phyloP scores from a whole-genome alignment of 2,329 filamentous ascomycete species.

The Herpotrichia juniperi region DNA sequence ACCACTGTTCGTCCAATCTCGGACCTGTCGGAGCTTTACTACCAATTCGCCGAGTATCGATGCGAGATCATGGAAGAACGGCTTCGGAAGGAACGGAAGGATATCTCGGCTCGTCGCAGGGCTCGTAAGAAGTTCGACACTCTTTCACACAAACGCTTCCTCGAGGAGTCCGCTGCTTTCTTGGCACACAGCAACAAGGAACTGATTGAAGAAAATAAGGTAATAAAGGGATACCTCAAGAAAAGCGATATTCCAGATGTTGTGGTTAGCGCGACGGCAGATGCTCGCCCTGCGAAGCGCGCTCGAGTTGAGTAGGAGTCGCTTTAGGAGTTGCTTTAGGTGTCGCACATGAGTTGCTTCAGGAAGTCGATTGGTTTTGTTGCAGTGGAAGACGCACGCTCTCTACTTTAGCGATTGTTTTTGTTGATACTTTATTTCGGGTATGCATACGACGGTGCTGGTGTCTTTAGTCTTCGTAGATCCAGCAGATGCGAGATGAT shows the following conservation, averaged over 20 bases:
- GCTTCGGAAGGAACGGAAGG: constrained; percentile 50
- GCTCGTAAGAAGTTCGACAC: constrained; percentile 42
- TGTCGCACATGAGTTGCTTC: not conserved
- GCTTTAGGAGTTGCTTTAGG: not conserved
- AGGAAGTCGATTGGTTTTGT: not conserved
- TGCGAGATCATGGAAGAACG: constrained; percentile 68
- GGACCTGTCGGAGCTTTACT: constrained; percentile 63
- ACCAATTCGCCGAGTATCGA: constrained; percentile 67
- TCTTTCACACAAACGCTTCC: constrained; percentile 40
- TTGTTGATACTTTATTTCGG: constrained; percentile 7
- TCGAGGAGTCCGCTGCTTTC: constrained; percentile 40
- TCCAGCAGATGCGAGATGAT: constrained; percentile 1
- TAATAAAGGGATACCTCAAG: constrained; percentile 35
- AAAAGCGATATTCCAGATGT: constrained; percentile 33
- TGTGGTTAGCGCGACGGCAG: constrained; percentile 20
- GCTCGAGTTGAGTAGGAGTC: constrained; percentile 11
- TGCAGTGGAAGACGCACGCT: constrained; percentile 1
- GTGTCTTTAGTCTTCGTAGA: not conserved
- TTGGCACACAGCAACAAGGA: constrained; percentile 42
- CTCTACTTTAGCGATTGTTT: constrained; percentile 4
- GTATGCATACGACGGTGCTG: constrained; percentile 1
- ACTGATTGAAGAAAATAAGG: constrained; percentile 36
- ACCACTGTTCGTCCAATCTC: constrained; percentile 66
- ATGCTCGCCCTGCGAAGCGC: constrained; percentile 13
- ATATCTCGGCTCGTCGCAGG: constrained; percentile 45